These are phyloP conservation scores for Plectosphaerella cucumerina DNA, from an alignment of 2,329 filamentous ascomycete genomes.

Conservation along the genomic window DNA sequence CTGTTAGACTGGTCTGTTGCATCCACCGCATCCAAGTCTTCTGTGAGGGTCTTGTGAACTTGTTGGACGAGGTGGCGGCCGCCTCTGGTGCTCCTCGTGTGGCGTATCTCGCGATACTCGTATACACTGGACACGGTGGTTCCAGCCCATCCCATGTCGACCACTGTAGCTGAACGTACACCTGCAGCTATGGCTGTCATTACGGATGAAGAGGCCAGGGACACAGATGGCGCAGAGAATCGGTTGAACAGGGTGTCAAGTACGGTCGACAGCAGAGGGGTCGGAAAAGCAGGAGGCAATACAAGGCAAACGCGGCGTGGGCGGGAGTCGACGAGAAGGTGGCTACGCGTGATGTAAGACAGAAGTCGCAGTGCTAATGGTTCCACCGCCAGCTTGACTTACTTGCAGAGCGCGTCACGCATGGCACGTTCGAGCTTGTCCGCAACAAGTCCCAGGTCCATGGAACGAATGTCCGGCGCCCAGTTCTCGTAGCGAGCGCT, in stretches of 20 bases:
- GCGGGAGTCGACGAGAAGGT: conserved; percentile 67
- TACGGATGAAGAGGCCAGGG: conserved; percentile 72
- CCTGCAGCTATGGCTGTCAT: conserved; percentile 76
- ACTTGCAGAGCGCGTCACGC: conserved; percentile 78
- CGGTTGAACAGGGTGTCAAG: conserved; percentile 76
- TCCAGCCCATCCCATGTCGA: conserved; percentile 92
- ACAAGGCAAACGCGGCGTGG: conserved; percentile 71
- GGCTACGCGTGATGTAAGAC: not conserved
- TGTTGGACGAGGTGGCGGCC: conserved; percentile 68
- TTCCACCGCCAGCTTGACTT: conserved; percentile 14
- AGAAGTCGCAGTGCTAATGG: not conserved
- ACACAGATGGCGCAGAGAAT: conserved; percentile 77
- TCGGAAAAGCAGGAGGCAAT: conserved; percentile 72
- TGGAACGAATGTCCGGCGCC: conserved; percentile 65
- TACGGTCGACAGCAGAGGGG: conserved; percentile 70
- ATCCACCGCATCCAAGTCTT: conserved; percentile 18
- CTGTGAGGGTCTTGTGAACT: conserved; percentile 60
- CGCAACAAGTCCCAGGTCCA: conserved; percentile 75
- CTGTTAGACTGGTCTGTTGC: conserved; percentile 21
- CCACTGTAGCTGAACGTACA: conserved; percentile 75
- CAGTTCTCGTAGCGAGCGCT: conserved; percentile 70
- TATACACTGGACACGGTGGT: conserved; percentile 82
- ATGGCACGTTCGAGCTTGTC: conserved; percentile 84
- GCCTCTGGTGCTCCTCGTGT: conserved; percentile 66
- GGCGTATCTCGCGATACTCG: conserved; percentile 79